phyloP scores from a whole-genome alignment of 2,329 filamentous ascomycete genomes.

The Trichophaea hybrida region DNA sequence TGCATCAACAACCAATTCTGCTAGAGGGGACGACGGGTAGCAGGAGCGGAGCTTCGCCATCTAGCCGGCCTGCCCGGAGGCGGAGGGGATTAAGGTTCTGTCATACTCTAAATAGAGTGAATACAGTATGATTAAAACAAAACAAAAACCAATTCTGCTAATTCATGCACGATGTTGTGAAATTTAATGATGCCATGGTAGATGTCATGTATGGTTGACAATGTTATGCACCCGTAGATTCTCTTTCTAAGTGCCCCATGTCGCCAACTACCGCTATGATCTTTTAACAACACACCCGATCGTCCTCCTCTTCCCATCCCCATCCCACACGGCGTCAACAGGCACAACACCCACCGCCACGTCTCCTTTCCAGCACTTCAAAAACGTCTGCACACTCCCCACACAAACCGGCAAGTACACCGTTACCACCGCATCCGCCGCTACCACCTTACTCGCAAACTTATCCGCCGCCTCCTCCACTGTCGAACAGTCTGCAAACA shows the following conservation, averaged over 20 bases:
- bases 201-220: not conserved
- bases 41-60: no score
- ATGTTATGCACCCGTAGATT: not conserved
- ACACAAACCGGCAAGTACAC: not conserved
- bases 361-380: not conserved
- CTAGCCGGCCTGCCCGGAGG: no score
- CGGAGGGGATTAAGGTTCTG: no score
- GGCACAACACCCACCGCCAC: not conserved
- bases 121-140: no score
- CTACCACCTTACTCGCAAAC: not conserved
- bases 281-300: not conserved
- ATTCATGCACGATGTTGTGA: not conserved
- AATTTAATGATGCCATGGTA: not conserved
- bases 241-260: not conserved
- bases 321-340: not conserved
- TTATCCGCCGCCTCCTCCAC: not conserved
- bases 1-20: not conserved
- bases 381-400: not conserved
- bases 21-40: not conserved
- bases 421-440: not conserved
- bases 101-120: no score
- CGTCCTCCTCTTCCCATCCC: not conserved
- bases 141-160: not conserved
- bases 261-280: not conserved
- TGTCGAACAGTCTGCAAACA: not conserved